Percentiles rank a stretch among this genome's conserved stretches.
These are phyloP conservation scores for Chrysanthemum seticuspe DNA, from an alignment of 129 eudicot species.

Conservation along the genomic window DNA sequence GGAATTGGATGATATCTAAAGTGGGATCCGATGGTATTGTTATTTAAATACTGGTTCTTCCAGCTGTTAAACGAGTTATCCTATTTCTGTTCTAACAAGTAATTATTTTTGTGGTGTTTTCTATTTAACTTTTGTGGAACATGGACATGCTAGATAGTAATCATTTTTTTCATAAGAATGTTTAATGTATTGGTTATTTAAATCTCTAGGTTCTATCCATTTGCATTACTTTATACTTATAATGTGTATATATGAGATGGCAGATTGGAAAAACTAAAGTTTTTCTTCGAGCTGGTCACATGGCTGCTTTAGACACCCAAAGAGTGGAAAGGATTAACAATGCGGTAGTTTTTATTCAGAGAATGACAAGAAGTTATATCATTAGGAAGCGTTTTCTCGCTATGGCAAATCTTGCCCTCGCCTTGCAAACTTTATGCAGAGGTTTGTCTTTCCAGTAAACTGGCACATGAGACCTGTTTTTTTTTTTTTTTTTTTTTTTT, in stretches of 20 bases:
- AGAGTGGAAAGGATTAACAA: constrained; percentile 65
- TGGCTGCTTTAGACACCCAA: constrained; percentile 85
- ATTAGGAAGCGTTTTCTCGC: constrained; percentile 67
- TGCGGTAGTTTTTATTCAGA: constrained; percentile 73
- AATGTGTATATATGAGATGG: constrained; percentile 28
- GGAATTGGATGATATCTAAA: too few species aligned
- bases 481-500: too few species aligned
- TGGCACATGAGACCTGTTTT: constrained; percentile 4
- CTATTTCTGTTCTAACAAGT: too few species aligned
- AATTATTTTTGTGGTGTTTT: too few species aligned
- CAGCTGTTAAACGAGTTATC: too few species aligned
- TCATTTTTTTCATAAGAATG: not conserved
- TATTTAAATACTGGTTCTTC: too few species aligned
- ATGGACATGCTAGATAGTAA: not conserved
- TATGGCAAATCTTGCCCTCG: constrained; percentile 64
- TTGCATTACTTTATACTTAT: constrained; percentile 20
- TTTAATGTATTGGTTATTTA: constrained; percentile 15
- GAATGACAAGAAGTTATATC: constrained; percentile 67
- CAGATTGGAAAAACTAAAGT: constrained; percentile 92
- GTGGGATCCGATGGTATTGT: too few species aligned
- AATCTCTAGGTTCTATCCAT: constrained; percentile 9
- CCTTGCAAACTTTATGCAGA: constrained; percentile 75
- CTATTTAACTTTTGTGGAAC: not conserved
- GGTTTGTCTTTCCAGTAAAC: constrained; percentile 46
- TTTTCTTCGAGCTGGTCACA: constrained; percentile 94